Conservation (phyloP, 129 eudicot genomes). For the Artemisia argyi region DNA sequence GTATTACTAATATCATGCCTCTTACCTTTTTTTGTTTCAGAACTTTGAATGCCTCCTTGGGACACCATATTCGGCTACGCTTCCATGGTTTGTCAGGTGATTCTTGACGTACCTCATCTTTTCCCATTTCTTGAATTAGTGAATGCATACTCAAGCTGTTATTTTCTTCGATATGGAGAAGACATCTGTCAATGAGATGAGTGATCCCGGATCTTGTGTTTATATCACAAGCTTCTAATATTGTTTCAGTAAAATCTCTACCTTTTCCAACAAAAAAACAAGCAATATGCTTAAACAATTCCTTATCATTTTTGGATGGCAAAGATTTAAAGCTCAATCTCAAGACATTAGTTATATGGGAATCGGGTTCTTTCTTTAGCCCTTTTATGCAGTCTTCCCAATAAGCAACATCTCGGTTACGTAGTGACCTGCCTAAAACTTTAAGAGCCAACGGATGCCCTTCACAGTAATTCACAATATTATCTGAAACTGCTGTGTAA, state of each 20-base stretch:
- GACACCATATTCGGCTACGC: slow-evolving; percentile 17
- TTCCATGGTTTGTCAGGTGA: slow-evolving; percentile 1
- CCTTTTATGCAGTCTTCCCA: not conserved
- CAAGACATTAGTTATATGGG: not conserved
- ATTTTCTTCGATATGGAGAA: not conserved
- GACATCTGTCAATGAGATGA: not conserved
- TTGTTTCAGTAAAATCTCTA: not conserved
- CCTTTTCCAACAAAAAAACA: not conserved
- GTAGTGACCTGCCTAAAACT: not conserved
- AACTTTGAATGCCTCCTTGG: slow-evolving; percentile 3
- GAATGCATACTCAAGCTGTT: slow-evolving; percentile 16
- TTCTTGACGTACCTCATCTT: slow-evolving; percentile 13
- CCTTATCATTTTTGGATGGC: not conserved
- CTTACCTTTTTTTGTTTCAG: slow-evolving; percentile 1
- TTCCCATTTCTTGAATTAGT: slow-evolving; percentile 20
- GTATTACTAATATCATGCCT: not conserved
- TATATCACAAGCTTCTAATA: slow-evolving; percentile 2
- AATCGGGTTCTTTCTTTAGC: not conserved
- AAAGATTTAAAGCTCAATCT: slow-evolving; percentile 4
- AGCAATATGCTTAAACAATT: slow-evolving; percentile 1
- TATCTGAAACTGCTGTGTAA: not conserved
- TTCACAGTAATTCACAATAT: not conserved
- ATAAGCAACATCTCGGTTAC: not conserved
- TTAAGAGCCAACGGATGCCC: slow-evolving; percentile 4
- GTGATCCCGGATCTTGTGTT: not conserved